These are phyloP conservation scores for Pseudopyricularia cyperi DNA, from an alignment of 2,329 filamentous ascomycete genomes.

Conservation along the genomic window DNA sequence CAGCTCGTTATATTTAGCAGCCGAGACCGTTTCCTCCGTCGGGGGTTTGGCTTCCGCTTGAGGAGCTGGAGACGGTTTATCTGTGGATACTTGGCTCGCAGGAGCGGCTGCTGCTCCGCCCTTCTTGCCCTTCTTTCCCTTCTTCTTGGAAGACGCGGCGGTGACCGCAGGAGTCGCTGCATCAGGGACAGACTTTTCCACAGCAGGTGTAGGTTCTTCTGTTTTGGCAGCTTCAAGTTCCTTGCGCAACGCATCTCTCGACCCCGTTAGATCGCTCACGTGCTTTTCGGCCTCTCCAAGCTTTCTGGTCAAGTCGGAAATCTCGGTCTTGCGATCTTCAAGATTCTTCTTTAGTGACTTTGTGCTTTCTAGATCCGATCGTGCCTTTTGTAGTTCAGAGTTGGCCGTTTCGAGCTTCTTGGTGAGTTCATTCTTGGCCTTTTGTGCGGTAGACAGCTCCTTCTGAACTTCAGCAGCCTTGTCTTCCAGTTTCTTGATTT, in stretches of 20 bases:
- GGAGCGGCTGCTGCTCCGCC: constrained; percentile 31
- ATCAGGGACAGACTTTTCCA: background rate
- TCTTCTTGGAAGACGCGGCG: constrained; percentile 29
- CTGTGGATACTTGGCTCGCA: background rate
- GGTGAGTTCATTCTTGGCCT: constrained; percentile 55
- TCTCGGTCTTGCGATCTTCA: constrained; percentile 31
- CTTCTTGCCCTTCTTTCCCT: constrained; percentile 73
- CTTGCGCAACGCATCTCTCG: background rate
- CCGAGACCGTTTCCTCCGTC: background rate
- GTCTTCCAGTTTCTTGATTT: background rate
- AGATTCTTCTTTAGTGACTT: constrained; percentile 35
- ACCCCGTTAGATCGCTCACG: constrained; percentile 23
- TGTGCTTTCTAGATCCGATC: constrained; percentile 39
- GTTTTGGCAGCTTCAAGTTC: background rate
- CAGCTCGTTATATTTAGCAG: constrained; percentile 18
- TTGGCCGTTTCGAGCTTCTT: constrained; percentile 56
- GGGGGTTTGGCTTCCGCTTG: background rate
- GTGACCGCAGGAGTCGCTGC: constrained; percentile 5
- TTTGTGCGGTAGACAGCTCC: constrained; percentile 46
- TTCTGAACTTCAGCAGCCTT: constrained; percentile 23
- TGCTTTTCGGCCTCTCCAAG: constrained; percentile 29
- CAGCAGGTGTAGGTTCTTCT: background rate
- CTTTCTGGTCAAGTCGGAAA: constrained; percentile 35
- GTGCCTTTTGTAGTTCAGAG: too few relatives aligned
- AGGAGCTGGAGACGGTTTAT: background rate